Base-by-base conservation (phyloP, 805 yeast species). In the Kluyveromyces dobzhanskii region DNA sequence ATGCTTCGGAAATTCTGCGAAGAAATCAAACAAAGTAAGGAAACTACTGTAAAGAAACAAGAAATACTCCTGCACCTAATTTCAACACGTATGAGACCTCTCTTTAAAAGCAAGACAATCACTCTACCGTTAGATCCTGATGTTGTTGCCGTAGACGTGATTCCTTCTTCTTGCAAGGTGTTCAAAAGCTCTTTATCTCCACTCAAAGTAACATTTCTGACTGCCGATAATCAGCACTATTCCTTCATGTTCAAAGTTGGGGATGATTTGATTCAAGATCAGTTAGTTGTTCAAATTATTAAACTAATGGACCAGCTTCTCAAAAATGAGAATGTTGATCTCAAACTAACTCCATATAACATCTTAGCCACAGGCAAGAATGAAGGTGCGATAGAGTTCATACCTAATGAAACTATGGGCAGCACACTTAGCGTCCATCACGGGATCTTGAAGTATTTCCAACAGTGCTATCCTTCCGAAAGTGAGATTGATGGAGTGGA, bases 251-350 rank as follows among this genome's bases (percentile, higher is more conserved):
- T 86, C 64, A 92, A 92, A 59, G 83, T 84, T 37, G 99, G 99
- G 11, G 99, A 67, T 59, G 98, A 92, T 57, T 67, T 92, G 37
- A 69, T 97, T 43, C 99, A 92, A 59, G 99, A 92, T 65, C 99
- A 92, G 59, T 71, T 92, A 46, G 94, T 92, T n/a, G 83, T 87
- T 36, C 98, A 92, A 59, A 85, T 92, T 44, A 85, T 92, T 41
- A 74, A 80, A 41, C 65, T 92, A 43, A 92, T 92, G 95, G 95
- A 92, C 56, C 85, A 78, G 55, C 71, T 92, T 32, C 63, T 92
- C 38, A 76, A 82, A 45, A 84, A 85, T 56, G 98, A 92, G 55
- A 92, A 92, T 55, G 76, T 92, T 41, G 96, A 92, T 58, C 66
- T 92, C 54, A 77, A 76, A 54, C 69, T 92, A 38, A 85, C 85